Percentiles rank a stretch among this genome's conserved stretches.
These are phyloP conservation scores for Diaporthe caulivora DNA, from an alignment of 2,329 filamentous ascomycete genomes.

Conservation along the genomic window DNA sequence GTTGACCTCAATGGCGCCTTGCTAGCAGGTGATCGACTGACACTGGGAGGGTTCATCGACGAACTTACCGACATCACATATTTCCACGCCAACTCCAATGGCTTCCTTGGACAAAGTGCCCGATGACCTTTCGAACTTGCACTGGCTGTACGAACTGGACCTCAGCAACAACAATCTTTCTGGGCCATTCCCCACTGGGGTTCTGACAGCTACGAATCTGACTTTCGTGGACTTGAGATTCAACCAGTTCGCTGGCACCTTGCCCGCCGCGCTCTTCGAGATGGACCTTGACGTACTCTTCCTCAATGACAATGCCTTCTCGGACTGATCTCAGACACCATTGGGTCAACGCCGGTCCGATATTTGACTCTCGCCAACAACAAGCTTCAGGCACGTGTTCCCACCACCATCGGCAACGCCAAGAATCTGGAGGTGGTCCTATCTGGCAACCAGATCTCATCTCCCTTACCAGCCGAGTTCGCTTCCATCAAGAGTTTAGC, in stretches of 20 bases:
- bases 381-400: background rate
- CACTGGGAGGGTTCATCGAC: background rate
- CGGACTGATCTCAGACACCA: background rate
- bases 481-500: background rate
- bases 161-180: background rate
- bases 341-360: background rate
- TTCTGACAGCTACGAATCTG: background rate
- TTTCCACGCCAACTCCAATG: constrained; percentile 6
- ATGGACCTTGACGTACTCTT: background rate
- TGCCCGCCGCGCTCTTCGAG: background rate
- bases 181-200: background rate
- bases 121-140: background rate
- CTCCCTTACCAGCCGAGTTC: background rate
- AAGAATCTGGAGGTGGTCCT: background rate
- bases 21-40: background rate
- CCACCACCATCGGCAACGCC: background rate
- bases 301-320: background rate
- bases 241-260: background rate
- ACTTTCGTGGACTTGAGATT: background rate
- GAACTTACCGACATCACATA: background rate
- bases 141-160: background rate
- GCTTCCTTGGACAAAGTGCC: background rate
- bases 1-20: background rate
- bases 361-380: background rate
- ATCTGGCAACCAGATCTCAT: background rate